Base-by-base conservation (phyloP, 345 rosid genomes). In the Eutrema japonicum region DNA sequence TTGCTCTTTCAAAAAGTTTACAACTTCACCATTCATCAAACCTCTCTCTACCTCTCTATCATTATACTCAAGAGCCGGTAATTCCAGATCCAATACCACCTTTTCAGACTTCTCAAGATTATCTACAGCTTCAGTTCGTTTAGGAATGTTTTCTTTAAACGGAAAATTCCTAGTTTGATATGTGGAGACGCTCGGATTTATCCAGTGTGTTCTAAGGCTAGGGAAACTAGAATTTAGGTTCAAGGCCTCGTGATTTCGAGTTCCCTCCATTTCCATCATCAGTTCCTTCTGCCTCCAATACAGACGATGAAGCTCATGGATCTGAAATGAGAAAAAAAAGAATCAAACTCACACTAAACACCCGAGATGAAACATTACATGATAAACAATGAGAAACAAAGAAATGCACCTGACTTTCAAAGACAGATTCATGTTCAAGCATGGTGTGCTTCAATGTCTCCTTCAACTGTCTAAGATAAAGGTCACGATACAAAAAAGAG, bases 301-400 rank as follows among this genome's bases (percentile, higher is more conserved):
- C 56, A 85, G 76, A 63, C 83, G 83, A 79, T 88, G 92, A 49
- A 88, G 92, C 82, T 84, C 85, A 35, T 48, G 80, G 51, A 88
- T 73, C 92, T 88, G 73, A 10, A 73, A 43, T 29, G 22, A n/a
- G 18, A 50, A 73, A 65, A 46, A 69, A 26, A 10, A 0, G 22
- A 32, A 54, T 63, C 50, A 76, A 79, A 49, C 32, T 27, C 45
- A 70, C 59, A 41, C 13, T 53, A 67, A 18, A 70, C 78, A 68
- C 29, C 7, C 5, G 42, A 35, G 43, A 52, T 18, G 36, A 77
- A 50, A 48, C 53, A 45, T n/a, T 46, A 26, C 41, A 35, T 5
- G 16, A 71, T 4, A 0, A 33, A 32, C 35, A 32, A 56, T n/a
- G 38, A 29, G 49, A 10, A 32, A 8, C 56, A 46, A 51, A 40